These are phyloP conservation scores for Parastagonospora avenae DNA, from an alignment of 2,329 filamentous ascomycete genomes.

Conservation along the genomic window DNA sequence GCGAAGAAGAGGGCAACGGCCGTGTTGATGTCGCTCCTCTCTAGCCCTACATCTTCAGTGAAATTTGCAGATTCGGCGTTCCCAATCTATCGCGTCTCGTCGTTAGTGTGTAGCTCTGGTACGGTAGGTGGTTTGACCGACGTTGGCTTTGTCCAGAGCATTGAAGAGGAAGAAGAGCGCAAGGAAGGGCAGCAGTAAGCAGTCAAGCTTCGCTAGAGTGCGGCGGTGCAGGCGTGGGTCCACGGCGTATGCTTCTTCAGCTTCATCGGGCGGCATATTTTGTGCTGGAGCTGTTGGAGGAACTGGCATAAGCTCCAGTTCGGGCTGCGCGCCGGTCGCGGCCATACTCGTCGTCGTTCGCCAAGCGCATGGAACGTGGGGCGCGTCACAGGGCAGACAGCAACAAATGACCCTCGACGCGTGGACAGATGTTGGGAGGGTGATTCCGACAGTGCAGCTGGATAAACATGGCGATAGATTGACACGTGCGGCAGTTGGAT, in stretches of 20 bases:
- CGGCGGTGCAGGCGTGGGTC: conserved; percentile 33
- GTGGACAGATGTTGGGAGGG: neutral
- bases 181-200: conserved; percentile 57
- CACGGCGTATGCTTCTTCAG: conserved; percentile 1
- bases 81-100: conserved; percentile 47
- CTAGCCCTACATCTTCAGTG: conserved; percentile 60
- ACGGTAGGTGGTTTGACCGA: conserved; percentile 10
- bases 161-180: conserved; percentile 60
- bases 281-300: conserved; percentile 4
- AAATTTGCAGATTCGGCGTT: conserved; percentile 65
- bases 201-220: conserved; percentile 56
- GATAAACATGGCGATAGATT: neutral
- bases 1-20: conserved; percentile 64
- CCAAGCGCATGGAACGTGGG: conserved; percentile 15
- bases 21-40: conserved; percentile 59
- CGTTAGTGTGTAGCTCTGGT: neutral
- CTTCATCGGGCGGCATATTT: conserved; percentile 14
- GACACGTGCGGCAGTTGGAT: neutral
- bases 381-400: conserved; percentile 10
- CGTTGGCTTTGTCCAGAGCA: conserved; percentile 58
- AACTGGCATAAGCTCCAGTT: conserved; percentile 16
- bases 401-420: too few species aligned
- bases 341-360: conserved; percentile 13
- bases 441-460: neutral
- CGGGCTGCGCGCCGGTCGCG: conserved; percentile 8